Percentiles rank a stretch among this genome's conserved stretches.
Evolutionary conservation across 495 filamentous ascomycete species (phyloP).

Genomic region (Daldinia concentrica): DNA sequence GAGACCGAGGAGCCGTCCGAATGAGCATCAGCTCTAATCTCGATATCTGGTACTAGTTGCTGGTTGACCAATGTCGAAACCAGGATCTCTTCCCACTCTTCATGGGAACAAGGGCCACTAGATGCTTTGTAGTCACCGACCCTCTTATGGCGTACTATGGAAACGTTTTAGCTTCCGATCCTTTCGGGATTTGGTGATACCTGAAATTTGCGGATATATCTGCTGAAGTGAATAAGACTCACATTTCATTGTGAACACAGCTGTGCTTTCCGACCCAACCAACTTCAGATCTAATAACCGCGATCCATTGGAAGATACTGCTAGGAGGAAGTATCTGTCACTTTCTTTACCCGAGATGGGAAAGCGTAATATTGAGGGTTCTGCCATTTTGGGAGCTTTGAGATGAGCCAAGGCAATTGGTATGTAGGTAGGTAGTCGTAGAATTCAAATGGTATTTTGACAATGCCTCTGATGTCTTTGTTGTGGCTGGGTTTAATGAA

Average conservation of each 20-base stretch:
- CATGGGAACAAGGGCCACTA: conserved; percentile 49
- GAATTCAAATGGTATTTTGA: background rate
- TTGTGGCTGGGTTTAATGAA: background rate
- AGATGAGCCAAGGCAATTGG: conserved; percentile 5
- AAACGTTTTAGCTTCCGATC: conserved; percentile 25
- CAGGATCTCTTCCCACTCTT: conserved; percentile 59
- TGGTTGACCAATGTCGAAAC: conserved; percentile 49
- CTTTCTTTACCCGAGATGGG: conserved; percentile 40
- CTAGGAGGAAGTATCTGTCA: conserved; percentile 38
- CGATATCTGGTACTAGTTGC: conserved; percentile 50
- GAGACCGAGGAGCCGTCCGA: conserved; percentile 45
- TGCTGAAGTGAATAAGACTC: conserved; percentile 18
- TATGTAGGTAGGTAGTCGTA: background rate
- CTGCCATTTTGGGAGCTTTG: conserved; percentile 28
- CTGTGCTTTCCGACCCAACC: conserved; percentile 45
- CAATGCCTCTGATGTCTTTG: background rate
- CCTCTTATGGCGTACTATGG: conserved; percentile 46
- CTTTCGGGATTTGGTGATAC: conserved; percentile 12
- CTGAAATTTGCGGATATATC: conserved; percentile 25
- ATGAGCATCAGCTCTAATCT: conserved; percentile 53
- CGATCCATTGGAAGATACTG: conserved; percentile 39
- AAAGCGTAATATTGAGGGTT: conserved; percentile 37
- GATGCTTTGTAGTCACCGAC: conserved; percentile 41
- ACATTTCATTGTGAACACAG: conserved; percentile 44
- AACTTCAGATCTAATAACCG: conserved; percentile 45